Evolutionary conservation across 129 eudicot genomes (phyloP).

Genomic region (Mikania micrantha): DNA sequence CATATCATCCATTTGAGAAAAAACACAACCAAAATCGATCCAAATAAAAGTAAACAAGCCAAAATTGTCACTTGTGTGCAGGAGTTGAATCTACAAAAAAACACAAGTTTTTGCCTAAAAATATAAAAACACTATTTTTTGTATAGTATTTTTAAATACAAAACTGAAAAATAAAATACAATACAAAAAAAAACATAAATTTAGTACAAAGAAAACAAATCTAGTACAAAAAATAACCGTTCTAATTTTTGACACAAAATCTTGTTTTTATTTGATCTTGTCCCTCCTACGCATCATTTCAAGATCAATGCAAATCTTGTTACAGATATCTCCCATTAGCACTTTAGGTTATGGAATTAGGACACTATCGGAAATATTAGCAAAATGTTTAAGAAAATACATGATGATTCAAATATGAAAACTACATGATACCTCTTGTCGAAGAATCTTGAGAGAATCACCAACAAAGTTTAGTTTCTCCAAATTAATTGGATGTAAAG

Average conservation of each 20-base stretch:
- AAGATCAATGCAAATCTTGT: background rate
- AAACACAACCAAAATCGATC: background rate
- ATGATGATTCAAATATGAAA: background rate
- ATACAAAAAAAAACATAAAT: no score
- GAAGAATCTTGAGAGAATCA: conserved; percentile 68
- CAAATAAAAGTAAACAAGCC: background rate
- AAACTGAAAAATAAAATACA: no score
- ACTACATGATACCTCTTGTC: conserved; percentile 52
- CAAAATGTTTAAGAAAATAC: background rate
- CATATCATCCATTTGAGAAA: background rate
- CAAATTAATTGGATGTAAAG: conserved; percentile 72
- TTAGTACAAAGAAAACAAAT: no score
- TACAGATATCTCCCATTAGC: background rate
- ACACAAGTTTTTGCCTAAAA: no score
- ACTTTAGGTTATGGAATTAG: background rate
- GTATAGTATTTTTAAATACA: no score
- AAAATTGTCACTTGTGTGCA: background rate
- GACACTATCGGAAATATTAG: no score
- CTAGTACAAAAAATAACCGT: no score
- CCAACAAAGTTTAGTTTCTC: conserved; percentile 79
- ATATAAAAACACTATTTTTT: no score
- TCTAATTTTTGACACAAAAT: no score
- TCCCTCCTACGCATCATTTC: no score
- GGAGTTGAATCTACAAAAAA: no score
- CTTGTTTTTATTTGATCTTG: no score